Evolutionary conservation across 805 yeast genomes (phyloP).

Genomic region (Yarrowia deformans): DNA sequence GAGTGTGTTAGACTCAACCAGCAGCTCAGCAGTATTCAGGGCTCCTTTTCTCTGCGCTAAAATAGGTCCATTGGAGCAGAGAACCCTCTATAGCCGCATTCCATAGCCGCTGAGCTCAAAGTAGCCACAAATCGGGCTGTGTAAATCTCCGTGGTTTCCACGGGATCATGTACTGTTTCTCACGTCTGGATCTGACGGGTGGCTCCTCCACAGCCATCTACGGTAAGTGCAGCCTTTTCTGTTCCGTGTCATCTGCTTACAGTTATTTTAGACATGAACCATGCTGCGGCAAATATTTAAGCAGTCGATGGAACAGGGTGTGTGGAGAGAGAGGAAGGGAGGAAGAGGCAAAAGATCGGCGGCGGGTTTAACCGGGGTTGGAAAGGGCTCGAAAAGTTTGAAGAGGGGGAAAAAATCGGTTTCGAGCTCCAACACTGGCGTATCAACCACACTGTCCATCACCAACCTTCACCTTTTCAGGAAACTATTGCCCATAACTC

Average conservation of each 20-base stretch:
- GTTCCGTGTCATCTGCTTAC: neutral
- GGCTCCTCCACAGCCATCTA: neutral
- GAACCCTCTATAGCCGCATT: too few species aligned
- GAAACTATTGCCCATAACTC: neutral
- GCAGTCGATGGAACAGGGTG: conserved; percentile 14
- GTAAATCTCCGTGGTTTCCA: too few species aligned
- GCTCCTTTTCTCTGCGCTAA: neutral
- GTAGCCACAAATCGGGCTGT: too few species aligned
- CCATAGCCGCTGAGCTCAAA: too few species aligned
- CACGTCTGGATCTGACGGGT: neutral
- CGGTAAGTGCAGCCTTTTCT: neutral
- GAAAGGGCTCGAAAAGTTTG: too few species aligned
- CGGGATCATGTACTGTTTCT: neutral
- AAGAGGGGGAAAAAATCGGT: too few species aligned
- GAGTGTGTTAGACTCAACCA: neutral
- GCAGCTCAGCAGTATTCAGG: neutral
- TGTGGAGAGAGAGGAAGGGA: neutral
- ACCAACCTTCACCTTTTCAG: too few species aligned
- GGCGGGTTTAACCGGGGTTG: neutral
- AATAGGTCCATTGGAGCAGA: too few species aligned
- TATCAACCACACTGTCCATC: too few species aligned
- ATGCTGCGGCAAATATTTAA: conserved; percentile 24
- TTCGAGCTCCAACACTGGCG: neutral
- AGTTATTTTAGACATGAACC: neutral
- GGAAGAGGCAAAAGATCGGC: neutral